Evolutionary conservation across 805 yeast species (phyloP).

Genomic region (Danielia oregonensis): DNA sequence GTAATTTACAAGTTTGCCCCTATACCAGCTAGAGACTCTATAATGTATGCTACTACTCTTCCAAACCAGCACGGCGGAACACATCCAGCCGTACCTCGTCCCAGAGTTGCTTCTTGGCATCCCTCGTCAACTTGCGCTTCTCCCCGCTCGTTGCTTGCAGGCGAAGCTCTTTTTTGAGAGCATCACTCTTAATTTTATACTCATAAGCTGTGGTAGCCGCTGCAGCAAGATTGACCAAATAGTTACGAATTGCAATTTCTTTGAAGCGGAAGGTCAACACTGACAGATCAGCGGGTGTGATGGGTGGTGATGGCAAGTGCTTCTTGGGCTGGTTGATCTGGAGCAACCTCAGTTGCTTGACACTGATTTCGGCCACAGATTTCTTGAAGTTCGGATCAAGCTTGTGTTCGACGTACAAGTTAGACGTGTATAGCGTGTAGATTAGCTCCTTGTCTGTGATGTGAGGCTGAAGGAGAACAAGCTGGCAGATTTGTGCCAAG

Average conservation of each 20-base stretch:
- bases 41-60: too few species aligned
- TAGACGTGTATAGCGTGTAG: slow-evolving; percentile 36
- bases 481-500: slow-evolving; percentile 37
- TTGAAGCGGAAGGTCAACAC: slow-evolving; percentile 35
- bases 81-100: slow-evolving; percentile 49
- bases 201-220: slow-evolving; percentile 54
- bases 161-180: slow-evolving; percentile 26
- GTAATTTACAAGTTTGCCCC: too few species aligned
- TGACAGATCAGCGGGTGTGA: slow-evolving; percentile 28
- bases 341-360: slow-evolving; percentile 41
- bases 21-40: too few species aligned
- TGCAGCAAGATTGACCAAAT: slow-evolving; percentile 49
- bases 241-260: slow-evolving; percentile 47
- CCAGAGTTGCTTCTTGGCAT: slow-evolving; percentile 45
- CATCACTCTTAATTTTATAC: slow-evolving; percentile 38
- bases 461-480: slow-evolving; percentile 36
- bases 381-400: slow-evolving; percentile 42
- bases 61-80: slow-evolving; percentile 45
- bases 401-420: slow-evolving; percentile 47
- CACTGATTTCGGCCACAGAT: slow-evolving; percentile 48
- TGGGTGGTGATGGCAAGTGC: slow-evolving; percentile 20
- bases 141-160: slow-evolving; percentile 15
- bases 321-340: slow-evolving; percentile 31
- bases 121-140: slow-evolving; percentile 31
- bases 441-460: slow-evolving; percentile 42